These are phyloP conservation scores for Lasiodiplodia citricola DNA, from an alignment of 2,329 filamentous ascomycete genomes.

Conservation along the genomic window DNA sequence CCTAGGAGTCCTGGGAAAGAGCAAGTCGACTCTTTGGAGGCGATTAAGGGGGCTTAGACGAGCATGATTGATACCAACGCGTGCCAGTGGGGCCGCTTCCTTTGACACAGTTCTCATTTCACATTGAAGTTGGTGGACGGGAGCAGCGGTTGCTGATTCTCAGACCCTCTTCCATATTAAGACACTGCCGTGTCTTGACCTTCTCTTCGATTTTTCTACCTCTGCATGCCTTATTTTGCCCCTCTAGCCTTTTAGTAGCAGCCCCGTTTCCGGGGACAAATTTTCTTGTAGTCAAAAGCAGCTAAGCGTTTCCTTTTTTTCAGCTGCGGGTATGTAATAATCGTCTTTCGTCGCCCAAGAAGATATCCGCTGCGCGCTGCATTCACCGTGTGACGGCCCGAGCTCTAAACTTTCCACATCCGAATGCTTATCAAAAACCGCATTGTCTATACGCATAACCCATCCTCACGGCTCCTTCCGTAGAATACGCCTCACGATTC, in stretches of 20 bases:
- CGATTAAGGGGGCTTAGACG: slow-evolving; percentile 23
- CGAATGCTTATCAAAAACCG: neutral
- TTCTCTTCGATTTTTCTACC: slow-evolving; percentile 25
- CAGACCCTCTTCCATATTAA: neutral
- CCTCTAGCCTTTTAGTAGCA: slow-evolving; percentile 25
- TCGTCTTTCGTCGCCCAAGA: slow-evolving; percentile 17
- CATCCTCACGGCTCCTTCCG: neutral
- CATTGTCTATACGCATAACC: neutral
- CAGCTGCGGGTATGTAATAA: slow-evolving; percentile 27
- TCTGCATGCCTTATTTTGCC: slow-evolving; percentile 22
- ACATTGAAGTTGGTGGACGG: slow-evolving; percentile 20
- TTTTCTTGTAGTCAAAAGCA: slow-evolving; percentile 25
- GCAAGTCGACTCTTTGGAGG: slow-evolving; percentile 19
- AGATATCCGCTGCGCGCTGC: neutral
- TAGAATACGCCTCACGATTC: neutral
- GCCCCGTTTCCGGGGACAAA: slow-evolving; percentile 6
- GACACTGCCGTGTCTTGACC: slow-evolving; percentile 5
- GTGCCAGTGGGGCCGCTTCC: slow-evolving; percentile 26
- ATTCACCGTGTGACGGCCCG: neutral
- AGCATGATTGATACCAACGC: slow-evolving; percentile 28
- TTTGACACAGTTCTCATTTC: slow-evolving; percentile 25
- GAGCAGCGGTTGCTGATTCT: slow-evolving; percentile 17
- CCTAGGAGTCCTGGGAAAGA: slow-evolving; percentile 1
- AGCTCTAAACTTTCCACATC: neutral
- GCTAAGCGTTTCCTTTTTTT: slow-evolving; percentile 25